Evolutionary conservation across 2,329 filamentous ascomycete species (phyloP).

Genomic region (Beauveria medogensis): DNA sequence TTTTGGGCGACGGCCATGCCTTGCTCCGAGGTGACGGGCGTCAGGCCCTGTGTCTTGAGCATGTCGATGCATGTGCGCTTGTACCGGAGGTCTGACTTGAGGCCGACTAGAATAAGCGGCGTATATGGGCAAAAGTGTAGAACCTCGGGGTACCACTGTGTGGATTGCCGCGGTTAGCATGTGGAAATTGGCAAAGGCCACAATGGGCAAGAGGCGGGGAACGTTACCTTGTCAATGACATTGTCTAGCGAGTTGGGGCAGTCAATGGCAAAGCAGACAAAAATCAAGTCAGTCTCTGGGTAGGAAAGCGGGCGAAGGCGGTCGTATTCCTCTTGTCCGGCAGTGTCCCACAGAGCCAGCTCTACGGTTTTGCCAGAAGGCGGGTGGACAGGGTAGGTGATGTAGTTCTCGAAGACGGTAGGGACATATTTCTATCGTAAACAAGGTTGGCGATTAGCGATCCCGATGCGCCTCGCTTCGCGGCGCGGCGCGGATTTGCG

Average conservation of each 20-base stretch:
- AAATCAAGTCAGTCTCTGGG: conserved; percentile 93
- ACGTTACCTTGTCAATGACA: conserved; percentile 87
- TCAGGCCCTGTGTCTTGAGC: conserved; percentile 94
- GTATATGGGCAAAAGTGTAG: conserved; percentile 98
- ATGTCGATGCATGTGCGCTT: conserved; percentile 98
- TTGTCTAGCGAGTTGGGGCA: conserved; percentile 98
- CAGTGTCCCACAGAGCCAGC: conserved; percentile 95
- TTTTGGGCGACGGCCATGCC: conserved; percentile 80
- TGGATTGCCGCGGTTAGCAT: neutral
- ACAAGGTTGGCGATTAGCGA: conserved; percentile 7
- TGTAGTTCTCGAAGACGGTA: conserved; percentile 99
- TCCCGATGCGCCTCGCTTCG: neutral
- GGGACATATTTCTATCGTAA: conserved; percentile 88
- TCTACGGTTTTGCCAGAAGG: conserved; percentile 90
- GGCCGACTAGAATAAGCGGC: conserved; percentile 86
- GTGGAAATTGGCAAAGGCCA: no score
- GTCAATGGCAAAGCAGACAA: conserved; percentile 98
- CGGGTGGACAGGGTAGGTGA: conserved; percentile 87
- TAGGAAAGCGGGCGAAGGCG: conserved; percentile 91
- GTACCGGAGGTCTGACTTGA: conserved; percentile 92
- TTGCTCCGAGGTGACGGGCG: conserved; percentile 87
- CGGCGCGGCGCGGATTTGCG: neutral
- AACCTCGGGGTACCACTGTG: conserved; percentile 96
- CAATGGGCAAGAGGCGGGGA: no score
- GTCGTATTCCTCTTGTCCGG: conserved; percentile 98